Conservation (phyloP, 805 yeast genomes). For the Ogataea paraovalis region DNA sequence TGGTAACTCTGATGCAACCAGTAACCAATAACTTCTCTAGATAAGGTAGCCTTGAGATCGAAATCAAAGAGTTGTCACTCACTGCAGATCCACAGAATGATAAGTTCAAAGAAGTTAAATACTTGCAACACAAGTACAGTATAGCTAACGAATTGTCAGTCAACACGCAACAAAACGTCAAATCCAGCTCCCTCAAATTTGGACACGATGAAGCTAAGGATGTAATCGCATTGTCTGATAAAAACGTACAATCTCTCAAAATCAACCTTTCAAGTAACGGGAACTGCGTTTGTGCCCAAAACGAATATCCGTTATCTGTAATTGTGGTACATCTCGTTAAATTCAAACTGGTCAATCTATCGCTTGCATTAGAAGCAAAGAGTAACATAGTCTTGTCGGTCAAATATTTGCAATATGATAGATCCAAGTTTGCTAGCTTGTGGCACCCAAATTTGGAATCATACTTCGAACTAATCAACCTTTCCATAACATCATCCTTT, state of each 20-base stretch:
- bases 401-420: conserved; percentile 74
- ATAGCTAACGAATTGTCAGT: conserved; percentile 68
- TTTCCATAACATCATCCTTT: conserved; percentile 63
- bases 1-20: conserved; percentile 73
- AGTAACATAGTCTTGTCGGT: conserved; percentile 67
- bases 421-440: conserved; percentile 46
- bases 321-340: conserved; percentile 74
- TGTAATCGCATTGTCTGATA: conserved; percentile 61
- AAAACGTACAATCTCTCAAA: conserved; percentile 69
- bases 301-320: conserved; percentile 67
- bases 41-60: conserved; percentile 51
- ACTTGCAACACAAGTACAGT: conserved; percentile 61
- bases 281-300: conserved; percentile 58
- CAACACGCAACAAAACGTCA: conserved; percentile 73
- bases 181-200: conserved; percentile 50
- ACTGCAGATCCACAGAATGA: conserved; percentile 81
- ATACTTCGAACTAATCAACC: conserved; percentile 55
- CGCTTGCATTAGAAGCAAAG: conserved; percentile 55
- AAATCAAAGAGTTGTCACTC: conserved; percentile 62
- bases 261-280: conserved; percentile 49
- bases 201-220: conserved; percentile 61
- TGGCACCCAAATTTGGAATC: conserved; percentile 48
- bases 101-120: conserved; percentile 48
- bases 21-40: conserved; percentile 49
- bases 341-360: conserved; percentile 51